Percentiles rank a stretch among this genome's conserved stretches.
Evolutionary conservation across 495 filamentous ascomycete species (phyloP).

Genomic region (Podospora tetraspora): DNA sequence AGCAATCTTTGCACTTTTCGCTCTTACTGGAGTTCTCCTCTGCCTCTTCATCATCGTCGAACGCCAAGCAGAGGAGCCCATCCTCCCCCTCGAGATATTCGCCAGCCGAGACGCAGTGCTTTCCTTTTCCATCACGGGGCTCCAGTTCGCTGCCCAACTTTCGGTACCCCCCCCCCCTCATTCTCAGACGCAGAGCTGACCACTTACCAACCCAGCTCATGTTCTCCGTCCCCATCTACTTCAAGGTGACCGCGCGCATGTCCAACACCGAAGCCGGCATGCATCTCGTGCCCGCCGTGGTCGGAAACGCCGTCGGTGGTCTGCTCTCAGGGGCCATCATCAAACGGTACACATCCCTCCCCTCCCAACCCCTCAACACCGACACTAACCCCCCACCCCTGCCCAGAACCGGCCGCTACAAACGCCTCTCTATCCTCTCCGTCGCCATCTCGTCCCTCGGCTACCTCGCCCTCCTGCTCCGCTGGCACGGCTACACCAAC

Average conservation of each 20-base stretch:
- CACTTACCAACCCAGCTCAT: slow-evolving; percentile 38
- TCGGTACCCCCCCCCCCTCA: slow-evolving; percentile 37
- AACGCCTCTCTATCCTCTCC: slow-evolving; percentile 47
- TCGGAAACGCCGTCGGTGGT: slow-evolving; percentile 61
- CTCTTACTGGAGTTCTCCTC: slow-evolving; percentile 32
- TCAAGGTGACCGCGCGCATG: slow-evolving; percentile 54
- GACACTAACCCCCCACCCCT: background rate
- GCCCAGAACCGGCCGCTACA: slow-evolving; percentile 54
- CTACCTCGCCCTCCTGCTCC: slow-evolving; percentile 52
- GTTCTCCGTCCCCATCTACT: slow-evolving; percentile 63
- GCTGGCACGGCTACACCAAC: slow-evolving; percentile 59
- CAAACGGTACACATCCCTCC: slow-evolving; percentile 25
- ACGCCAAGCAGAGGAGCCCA: slow-evolving; percentile 52
- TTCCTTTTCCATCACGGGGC: slow-evolving; percentile 48
- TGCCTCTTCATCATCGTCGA: slow-evolving; percentile 49
- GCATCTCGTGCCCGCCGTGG: slow-evolving; percentile 59
- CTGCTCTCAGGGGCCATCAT: slow-evolving; percentile 56
- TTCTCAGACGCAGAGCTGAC: slow-evolving; percentile 5
- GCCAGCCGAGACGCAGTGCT: slow-evolving; percentile 48
- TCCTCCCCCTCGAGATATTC: slow-evolving; percentile 57
- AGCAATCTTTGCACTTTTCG: slow-evolving; percentile 34
- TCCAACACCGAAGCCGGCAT: slow-evolving; percentile 54
- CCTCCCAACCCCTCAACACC: background rate
- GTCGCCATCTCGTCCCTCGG: slow-evolving; percentile 44
- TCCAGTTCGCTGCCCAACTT: slow-evolving; percentile 55